Percentiles rank a stretch among this genome's conserved stretches.
Conservation (phyloP, 2,329 filamentous ascomycete genomes). For the Trichoderma simmonsii region DNA sequence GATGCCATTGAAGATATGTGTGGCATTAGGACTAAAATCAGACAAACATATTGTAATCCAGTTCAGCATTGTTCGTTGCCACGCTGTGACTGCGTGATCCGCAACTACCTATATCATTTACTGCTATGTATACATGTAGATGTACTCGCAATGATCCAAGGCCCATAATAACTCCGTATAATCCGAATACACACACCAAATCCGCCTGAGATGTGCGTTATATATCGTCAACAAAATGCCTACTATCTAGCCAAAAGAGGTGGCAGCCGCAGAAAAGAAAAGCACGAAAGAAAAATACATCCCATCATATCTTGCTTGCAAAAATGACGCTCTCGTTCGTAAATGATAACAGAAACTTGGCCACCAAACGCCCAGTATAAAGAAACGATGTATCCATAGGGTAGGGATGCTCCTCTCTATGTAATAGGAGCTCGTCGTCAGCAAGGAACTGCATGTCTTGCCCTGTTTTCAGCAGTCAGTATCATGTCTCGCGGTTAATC, state of each 20-base stretch:
- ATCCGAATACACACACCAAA: background rate
- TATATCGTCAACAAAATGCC: background rate
- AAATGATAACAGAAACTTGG: conserved; percentile 56
- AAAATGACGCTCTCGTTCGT: conserved; percentile 49
- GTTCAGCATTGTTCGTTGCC: background rate
- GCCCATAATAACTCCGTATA: background rate
- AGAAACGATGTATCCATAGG: conserved; percentile 47
- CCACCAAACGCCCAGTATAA: conserved; percentile 52
- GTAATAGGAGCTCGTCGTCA: conserved; percentile 46
- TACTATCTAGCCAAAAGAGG: background rate
- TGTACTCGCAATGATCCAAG: background rate
- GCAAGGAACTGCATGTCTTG: conserved; percentile 42
- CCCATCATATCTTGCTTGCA: conserved; percentile 29
- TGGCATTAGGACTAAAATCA: conserved; percentile 62
- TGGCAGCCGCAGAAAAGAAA: background rate
- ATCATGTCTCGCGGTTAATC: background rate
- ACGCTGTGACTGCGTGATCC: background rate
- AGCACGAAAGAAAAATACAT: background rate
- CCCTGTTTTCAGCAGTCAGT: conserved; percentile 28
- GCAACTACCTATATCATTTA: background rate
- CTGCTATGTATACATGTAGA: background rate
- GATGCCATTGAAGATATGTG: conserved; percentile 54
- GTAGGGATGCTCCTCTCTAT: conserved; percentile 43
- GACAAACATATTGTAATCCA: conserved; percentile 50
- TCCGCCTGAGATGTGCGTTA: background rate